These are phyloP conservation scores for Phytophthora boehmeriae DNA, from an alignment of 352 stramenopile genomes.

Conservation along the genomic window DNA sequence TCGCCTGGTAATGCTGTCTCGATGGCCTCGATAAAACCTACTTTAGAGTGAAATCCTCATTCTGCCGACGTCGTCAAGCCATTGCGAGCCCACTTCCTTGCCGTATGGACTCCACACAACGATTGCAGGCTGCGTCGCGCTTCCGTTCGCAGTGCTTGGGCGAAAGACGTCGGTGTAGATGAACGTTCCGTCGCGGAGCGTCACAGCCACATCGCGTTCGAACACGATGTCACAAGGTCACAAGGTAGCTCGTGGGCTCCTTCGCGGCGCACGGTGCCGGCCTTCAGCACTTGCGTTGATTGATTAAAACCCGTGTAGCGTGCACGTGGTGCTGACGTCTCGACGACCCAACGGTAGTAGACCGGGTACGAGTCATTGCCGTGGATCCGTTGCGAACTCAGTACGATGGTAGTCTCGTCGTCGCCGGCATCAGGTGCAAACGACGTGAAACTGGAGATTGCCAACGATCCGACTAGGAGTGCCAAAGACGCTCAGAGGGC, in stretches of 20 bases:
- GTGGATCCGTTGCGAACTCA: slow-evolving; percentile 4
- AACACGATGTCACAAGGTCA: too few relatives aligned
- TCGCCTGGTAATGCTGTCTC: slow-evolving; percentile 1
- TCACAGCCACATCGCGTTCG: too few relatives aligned
- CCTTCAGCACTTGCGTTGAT: slow-evolving; percentile 3
- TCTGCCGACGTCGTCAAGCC: slow-evolving; percentile 4
- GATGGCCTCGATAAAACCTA: slow-evolving; percentile 5
- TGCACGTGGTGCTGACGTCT: slow-evolving; percentile 5
- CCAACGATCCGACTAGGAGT: too few relatives aligned
- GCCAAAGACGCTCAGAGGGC: too few relatives aligned
- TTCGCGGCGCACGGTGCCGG: slow-evolving; percentile 7
- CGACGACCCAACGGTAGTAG: slow-evolving; percentile 7
- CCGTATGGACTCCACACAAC: slow-evolving; percentile 6
- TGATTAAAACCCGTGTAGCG: slow-evolving; percentile 8
- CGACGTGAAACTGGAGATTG: too few relatives aligned
- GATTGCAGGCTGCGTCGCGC: not conserved
- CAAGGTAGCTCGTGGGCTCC: too few relatives aligned
- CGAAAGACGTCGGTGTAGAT: slow-evolving; percentile 10
- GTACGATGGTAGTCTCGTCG: slow-evolving; percentile 1
- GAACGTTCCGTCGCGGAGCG: not conserved
- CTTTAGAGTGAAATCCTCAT: not conserved
- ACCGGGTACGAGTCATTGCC: slow-evolving; percentile 13
- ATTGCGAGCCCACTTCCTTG: slow-evolving; percentile 5
- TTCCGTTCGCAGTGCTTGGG: not conserved
- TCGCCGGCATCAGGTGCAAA: not conserved